Base-by-base conservation (phyloP, 306 rosid species). In the Quercus agrifolia region DNA sequence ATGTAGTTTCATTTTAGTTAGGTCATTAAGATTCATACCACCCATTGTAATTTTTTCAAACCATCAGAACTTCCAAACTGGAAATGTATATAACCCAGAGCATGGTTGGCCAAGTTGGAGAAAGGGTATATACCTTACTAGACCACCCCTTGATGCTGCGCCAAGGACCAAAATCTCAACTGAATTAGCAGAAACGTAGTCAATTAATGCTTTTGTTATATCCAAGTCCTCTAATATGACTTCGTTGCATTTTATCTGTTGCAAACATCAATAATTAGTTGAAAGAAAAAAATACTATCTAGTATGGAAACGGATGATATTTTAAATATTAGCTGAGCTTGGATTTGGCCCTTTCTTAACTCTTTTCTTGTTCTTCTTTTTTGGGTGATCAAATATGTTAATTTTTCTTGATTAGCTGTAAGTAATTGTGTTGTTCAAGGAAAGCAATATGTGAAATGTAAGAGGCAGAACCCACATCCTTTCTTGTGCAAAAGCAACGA, bases 101-200 rank as follows among this genome's bases (percentile, higher is more conserved):
- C 54, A 49, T 59, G 66, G 70, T 30, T 30, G 20, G 25, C 9
- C 7, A 64, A 64, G 30, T 64, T 31, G 13, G 19, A 33, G 25
- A 35, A 33, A 35, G 2, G 52, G 15, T 18, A 19, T 30, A 59
- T 84, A 94, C 97, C 85, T 92, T 46, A 91, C 89, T 78, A 95
- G 71, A 57, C 95, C 90, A 63, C 70, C 75, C 86, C 82, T 89
- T 70, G 97, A 82, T 78, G 98, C 72, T 55, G 91, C 87, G 72
- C 97, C 99, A 27, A 95, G 89, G 4, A 92, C 95, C 73, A 95
- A 25, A 86, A 88, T 73, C 77, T 91, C 97, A 66, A 92, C 80
- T 21, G 82, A 63, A 71, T 87, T 74, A 4, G 75, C 5, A 9
- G 79, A 2, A 78, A 87, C 70, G 13, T 90, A 80, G 75, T 88